Base-by-base conservation (phyloP, 2,329 filamentous ascomycete genomes). In the Trichoderma koningiopsis region DNA sequence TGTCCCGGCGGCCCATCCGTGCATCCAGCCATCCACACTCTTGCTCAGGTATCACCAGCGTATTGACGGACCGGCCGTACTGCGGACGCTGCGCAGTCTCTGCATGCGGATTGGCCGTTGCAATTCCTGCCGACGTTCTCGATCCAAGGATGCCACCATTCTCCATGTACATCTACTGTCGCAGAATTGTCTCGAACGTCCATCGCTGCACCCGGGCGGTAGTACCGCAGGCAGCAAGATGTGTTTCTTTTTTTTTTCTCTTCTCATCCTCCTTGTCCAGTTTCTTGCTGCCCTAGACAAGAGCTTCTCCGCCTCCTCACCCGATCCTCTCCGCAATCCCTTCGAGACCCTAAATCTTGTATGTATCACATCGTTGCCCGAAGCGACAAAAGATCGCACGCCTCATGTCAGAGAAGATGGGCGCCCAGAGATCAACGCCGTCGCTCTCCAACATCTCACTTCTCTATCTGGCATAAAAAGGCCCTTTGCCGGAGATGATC, bases 101-200 rank as follows among this genome's bases (percentile, higher is more conserved):
- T 65, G 62, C 62, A 65, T 49, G 35, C 62, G 62, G 52, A 65
- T 65, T 65, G 62, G 62, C 43, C 56, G 62, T 37, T 57, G 37
- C 53, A 65, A 57, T 65, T 65, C 37, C 62, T 57, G 37, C 22
- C 62, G 27, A 47, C 62, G 62, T 47, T 57, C 62, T 65, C 62
- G 62, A 57, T 65, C 62, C 52, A 57, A 53, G 35, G 52, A 65
- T 56, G 27, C 37, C 31, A 27, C 52, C 29, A 27, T 56, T 24
- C 10, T 19, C 53, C 62, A 53, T 40, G 56, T n/a, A 33, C 52
- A n/a, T 31, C 52, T 27, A 14, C 27, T 65, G 62, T 65, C 62
- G 62, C 37, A 65, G 62, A 65, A 37, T 65, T 65, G 62, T 65
- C 62, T 65, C 62, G 62, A 65, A 65, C 62, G 31, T 22, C 33